Evolutionary conservation across 1,284 basidiomycete genomes (phyloP), one percentile per base, ranked within the genome.

Genomic region (Wolfiporia cocos): DNA sequence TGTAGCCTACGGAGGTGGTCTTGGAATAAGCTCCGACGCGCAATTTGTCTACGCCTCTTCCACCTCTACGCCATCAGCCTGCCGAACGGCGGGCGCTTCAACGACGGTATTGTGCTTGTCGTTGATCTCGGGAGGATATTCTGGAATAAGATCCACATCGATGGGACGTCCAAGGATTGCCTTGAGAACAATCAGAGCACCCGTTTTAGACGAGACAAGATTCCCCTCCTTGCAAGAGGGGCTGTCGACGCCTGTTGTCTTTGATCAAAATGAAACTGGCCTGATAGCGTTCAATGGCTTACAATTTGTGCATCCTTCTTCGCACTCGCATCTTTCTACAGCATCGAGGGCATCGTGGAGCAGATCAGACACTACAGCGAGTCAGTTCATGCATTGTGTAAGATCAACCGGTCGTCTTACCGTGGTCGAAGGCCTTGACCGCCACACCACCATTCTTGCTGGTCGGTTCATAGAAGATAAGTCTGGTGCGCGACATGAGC

Each of bases 401-500:
- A n/a, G n/a, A 5, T 34, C 14, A 43, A n/a, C n/a, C n/a, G 18
- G 17, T 26, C 34, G 10, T 48, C 67, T 23, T 53, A 86, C 86
- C 76, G 52, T 91, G 81, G 55, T 92, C 90, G 54, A 93, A 94
- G 2, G 86, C 89, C 55, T 85, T 90, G 2, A 78, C 75, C 30
- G 86, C 79, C 5, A 88, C 69, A 0, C 88, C 86, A 17, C 81
- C 81, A 22, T 76, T 78, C 53, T 79, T 80, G 0, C 85, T 85
- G 4, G 78, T 70, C 29, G 71, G 64, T 51, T 95, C 92, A 56
- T 89, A 93, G 53, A 94, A 87, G 38, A 93, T 85, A 7, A 95
- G 63, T 46, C 91, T 89, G 19, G 34, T 15, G 11, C 19, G 42
- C n/a, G n/a, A n/a, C n/a, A n/a, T n/a, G n/a, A n/a, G n/a, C n/a